Evolutionary conservation across 148 eudicot genomes (phyloP).

Genomic region (Euryodendron excelsum): DNA sequence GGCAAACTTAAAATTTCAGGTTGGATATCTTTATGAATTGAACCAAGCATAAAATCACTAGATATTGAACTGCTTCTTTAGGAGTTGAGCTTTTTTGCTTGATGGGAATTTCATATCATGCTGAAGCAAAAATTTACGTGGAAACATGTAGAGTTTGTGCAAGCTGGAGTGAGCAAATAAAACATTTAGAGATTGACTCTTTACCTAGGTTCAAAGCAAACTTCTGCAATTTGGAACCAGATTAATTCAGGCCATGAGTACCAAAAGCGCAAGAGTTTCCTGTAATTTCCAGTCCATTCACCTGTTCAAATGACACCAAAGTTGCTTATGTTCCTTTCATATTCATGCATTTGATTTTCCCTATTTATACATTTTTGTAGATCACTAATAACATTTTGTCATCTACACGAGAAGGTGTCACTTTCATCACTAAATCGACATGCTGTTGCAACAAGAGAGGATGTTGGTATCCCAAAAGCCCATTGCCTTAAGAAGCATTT

Average conservation of each 20-base stretch:
- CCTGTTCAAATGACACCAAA: no score
- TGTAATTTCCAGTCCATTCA: no score
- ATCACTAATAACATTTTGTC: neutral
- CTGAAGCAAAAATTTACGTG: neutral
- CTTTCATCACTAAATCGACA: constrained; percentile 96
- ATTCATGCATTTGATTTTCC: no score
- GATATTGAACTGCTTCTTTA: neutral
- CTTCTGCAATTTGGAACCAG: neutral
- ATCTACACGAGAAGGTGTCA: constrained; percentile 59
- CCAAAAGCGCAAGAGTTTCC: no score
- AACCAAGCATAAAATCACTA: neutral
- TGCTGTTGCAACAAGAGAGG: constrained; percentile 95
- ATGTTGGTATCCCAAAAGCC: constrained; percentile 95
- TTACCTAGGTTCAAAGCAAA: neutral
- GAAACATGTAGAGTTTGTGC: neutral
- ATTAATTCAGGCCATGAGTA: no score
- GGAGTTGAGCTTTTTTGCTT: neutral
- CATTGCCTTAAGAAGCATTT: constrained; percentile 91
- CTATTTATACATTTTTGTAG: neutral
- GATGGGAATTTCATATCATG: neutral
- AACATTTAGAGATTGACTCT: neutral
- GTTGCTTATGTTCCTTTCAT: no score
- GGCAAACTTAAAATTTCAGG: no score
- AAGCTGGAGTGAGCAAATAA: neutral
- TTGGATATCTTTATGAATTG: neutral